phyloP scores from a whole-genome alignment of 345 rosid genomes.

The Eutrema heterophyllum region DNA sequence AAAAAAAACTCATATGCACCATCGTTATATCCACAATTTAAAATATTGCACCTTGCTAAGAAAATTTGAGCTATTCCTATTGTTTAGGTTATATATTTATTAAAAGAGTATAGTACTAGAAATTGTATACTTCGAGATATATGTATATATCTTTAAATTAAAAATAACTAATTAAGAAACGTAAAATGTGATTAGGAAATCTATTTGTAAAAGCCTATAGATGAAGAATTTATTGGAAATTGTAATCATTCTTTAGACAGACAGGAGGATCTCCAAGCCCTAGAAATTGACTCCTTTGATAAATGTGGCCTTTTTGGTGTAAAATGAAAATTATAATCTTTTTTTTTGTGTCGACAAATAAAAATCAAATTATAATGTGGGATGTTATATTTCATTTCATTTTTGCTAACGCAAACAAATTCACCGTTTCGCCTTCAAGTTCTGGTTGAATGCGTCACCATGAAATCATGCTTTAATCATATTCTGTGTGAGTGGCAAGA shows the following conservation, averaged over 20 bases:
- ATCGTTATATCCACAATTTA: no score
- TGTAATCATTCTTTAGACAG: constrained; percentile 31
- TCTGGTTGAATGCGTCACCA: constrained; percentile 16
- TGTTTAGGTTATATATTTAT: no score
- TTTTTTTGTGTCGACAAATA: no score
- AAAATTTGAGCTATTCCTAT: no score
- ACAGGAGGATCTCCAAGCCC: constrained; percentile 35
- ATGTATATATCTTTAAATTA: no score
- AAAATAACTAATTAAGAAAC: no score
- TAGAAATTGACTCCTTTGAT: constrained; percentile 41
- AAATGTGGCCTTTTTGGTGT: constrained; percentile 15
- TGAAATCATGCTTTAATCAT: constrained; percentile 24
- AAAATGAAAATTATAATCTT: not conserved
- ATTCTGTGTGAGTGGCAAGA: not conserved
- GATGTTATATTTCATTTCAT: not conserved
- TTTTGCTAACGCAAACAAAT: not conserved
- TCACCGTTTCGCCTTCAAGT: not conserved
- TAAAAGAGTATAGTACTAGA: no score
- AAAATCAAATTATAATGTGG: not conserved
- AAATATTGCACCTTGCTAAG: no score
- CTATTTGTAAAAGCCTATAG: not conserved
- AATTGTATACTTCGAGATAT: no score
- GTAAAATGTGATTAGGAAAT: no score
- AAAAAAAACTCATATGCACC: no score
- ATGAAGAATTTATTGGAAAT: constrained; percentile 35